phyloP scores from a whole-genome alignment of 164 flowering plant genomes.

The Euptelea pleiosperma region DNA sequence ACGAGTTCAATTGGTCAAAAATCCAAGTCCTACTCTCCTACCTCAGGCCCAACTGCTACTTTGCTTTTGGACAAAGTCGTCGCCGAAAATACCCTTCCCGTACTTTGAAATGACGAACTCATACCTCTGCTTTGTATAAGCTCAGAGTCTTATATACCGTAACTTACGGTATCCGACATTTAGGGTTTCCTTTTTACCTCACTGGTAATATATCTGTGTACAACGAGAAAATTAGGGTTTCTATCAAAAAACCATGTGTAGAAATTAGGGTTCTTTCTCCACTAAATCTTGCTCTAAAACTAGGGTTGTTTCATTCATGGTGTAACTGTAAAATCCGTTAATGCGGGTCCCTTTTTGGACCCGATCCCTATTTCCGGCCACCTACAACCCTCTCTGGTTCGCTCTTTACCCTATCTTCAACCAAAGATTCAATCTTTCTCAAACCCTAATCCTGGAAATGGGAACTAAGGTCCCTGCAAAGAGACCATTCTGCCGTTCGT shows the following conservation, averaged over 20 bases:
- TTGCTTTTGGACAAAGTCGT: background rate
- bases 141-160: no score
- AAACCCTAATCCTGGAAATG: conserved; percentile 38
- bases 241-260: no score
- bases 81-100: background rate
- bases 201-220: no score
- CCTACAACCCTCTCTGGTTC: conserved; percentile 6
- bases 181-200: no score
- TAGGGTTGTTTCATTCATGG: background rate
- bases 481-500: conserved; percentile 57
- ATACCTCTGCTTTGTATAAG: no score
- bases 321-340: background rate
- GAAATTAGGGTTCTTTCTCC: background rate
- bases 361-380: conserved; percentile 1
- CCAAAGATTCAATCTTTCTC: conserved; percentile 9
- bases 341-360: conserved; percentile 7
- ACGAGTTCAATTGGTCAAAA: conserved; percentile 9
- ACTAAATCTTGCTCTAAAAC: background rate
- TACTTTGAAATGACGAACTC: background rate
- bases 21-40: background rate
- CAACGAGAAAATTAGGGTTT: no score
- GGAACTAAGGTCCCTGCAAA: conserved; percentile 23
- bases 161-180: no score
- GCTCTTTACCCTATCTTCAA: background rate
- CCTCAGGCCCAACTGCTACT: background rate